Evolutionary conservation across 164 flowering plant genomes (phyloP).

Genomic region (Vitis rotundifolia): DNA sequence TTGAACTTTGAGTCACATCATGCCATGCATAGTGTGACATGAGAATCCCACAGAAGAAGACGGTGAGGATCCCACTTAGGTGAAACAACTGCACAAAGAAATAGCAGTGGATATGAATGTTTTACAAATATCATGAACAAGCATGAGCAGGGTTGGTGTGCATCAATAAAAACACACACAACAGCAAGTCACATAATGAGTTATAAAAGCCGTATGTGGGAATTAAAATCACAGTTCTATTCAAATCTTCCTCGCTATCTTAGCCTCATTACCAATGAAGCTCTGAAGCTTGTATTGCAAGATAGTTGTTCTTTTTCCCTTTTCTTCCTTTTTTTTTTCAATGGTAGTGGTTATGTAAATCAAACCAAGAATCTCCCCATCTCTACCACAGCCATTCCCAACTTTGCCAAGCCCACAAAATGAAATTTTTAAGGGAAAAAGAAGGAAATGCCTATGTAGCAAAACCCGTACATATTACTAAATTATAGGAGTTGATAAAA

Average conservation of each 20-base stretch:
- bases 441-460: no score
- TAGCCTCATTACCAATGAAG: neutral
- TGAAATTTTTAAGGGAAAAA: no score
- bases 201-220: neutral
- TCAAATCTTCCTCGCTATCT: neutral
- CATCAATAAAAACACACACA: neutral
- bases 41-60: conserved; percentile 85
- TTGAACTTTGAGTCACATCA: conserved; percentile 77
- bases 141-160: neutral
- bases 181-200: neutral
- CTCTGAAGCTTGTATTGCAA: neutral
- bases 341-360: no score
- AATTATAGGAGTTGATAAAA: no score
- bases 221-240: neutral
- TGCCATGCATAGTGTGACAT: conserved; percentile 99
- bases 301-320: neutral
- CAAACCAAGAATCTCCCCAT: no score
- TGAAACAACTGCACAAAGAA: conserved; percentile 56
- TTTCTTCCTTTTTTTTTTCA: no score
- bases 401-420: no score
- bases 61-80: conserved; percentile 87
- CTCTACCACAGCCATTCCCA: no score
- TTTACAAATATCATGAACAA: neutral
- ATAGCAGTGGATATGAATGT: neutral
- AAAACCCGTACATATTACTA: no score